Evolutionary conservation across 805 yeast genomes (phyloP).

Genomic region (Metschnikowia noctiluminum): DNA sequence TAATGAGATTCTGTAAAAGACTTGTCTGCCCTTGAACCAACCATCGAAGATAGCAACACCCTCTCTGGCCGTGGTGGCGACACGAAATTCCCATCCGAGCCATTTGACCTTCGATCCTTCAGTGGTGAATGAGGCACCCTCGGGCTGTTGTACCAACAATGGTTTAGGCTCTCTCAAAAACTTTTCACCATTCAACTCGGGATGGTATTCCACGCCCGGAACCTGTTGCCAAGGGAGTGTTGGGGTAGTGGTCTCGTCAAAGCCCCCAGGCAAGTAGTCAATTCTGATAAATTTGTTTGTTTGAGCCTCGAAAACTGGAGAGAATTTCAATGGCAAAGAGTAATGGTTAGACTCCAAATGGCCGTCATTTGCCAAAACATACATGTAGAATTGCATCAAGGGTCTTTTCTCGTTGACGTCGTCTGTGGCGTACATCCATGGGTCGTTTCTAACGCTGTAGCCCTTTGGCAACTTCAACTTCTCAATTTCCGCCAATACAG

Average conservation of each 20-base stretch:
- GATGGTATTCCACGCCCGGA: constrained; percentile 67
- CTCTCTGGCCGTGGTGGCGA: constrained; percentile 68
- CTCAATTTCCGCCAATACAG: constrained; percentile 59
- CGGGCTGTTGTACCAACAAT: constrained; percentile 66
- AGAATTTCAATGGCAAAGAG: constrained; percentile 67
- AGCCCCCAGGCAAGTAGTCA: constrained; percentile 68
- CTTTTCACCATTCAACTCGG: constrained; percentile 58
- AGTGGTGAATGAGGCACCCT: constrained; percentile 68
- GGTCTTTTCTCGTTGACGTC: constrained; percentile 57
- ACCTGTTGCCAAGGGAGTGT: constrained; percentile 62
- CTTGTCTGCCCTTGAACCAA: constrained; percentile 71
- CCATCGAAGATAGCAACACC: constrained; percentile 75
- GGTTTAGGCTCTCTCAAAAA: constrained; percentile 61
- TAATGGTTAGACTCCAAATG: constrained; percentile 74
- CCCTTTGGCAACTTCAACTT: constrained; percentile 61
- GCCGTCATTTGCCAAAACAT: constrained; percentile 58
- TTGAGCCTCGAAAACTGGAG: constrained; percentile 67
- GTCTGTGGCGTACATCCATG: constrained; percentile 87
- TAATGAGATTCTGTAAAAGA: constrained; percentile 67
- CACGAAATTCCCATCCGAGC: constrained; percentile 82
- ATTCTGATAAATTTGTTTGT: no score
- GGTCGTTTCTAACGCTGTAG: constrained; percentile 59
- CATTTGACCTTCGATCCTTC: constrained; percentile 61
- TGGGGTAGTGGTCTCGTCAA: constrained; percentile 55
- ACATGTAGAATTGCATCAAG: constrained; percentile 70